Evolutionary conservation across 1,284 basidiomycete species (phyloP).

Genomic region (Naganishia liquefaciens): DNA sequence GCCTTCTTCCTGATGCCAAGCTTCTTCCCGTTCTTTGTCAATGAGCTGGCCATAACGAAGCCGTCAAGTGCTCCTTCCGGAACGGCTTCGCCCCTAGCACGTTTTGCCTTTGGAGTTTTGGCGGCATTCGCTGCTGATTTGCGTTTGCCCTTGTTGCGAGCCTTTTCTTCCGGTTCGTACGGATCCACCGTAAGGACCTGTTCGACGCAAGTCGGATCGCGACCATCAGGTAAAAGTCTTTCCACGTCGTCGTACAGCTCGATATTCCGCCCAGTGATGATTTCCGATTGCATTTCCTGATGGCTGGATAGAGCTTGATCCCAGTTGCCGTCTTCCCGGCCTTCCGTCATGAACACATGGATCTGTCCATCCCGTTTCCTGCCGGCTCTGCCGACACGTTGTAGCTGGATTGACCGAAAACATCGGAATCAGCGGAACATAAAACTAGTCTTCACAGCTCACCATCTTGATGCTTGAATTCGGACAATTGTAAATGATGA

Average conservation of each 20-base stretch:
- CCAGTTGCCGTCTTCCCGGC: slow-evolving; percentile 88
- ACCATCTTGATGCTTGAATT: slow-evolving; percentile 97
- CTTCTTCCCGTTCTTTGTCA: slow-evolving; percentile 41
- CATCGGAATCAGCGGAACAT: not conserved
- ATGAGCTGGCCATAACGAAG: slow-evolving; percentile 49
- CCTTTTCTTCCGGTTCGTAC: slow-evolving; percentile 36
- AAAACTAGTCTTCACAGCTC: slow-evolving; percentile 40
- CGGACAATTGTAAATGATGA: slow-evolving; percentile 94
- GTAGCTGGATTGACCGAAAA: slow-evolving; percentile 63
- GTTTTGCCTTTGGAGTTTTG: slow-evolving; percentile 34
- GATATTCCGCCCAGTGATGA: slow-evolving; percentile 79
- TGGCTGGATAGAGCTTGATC: slow-evolving; percentile 86
- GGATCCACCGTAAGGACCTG: slow-evolving; percentile 64
- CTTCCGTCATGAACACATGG: slow-evolving; percentile 88
- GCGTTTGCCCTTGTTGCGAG: slow-evolving; percentile 32
- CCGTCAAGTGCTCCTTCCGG: slow-evolving; percentile 49
- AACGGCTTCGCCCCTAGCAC: slow-evolving; percentile 43
- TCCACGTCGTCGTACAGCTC: slow-evolving; percentile 91
- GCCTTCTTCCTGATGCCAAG: slow-evolving; percentile 33
- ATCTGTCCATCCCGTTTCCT: slow-evolving; percentile 88
- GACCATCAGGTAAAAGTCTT: slow-evolving; percentile 75
- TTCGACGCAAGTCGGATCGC: slow-evolving; percentile 76
- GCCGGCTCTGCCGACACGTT: slow-evolving; percentile 93
- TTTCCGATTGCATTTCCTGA: slow-evolving; percentile 83
- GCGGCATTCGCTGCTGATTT: slow-evolving; percentile 32